Conservation (phyloP, 768 basidiomycete species). For the Tricholoma sp. region DNA sequence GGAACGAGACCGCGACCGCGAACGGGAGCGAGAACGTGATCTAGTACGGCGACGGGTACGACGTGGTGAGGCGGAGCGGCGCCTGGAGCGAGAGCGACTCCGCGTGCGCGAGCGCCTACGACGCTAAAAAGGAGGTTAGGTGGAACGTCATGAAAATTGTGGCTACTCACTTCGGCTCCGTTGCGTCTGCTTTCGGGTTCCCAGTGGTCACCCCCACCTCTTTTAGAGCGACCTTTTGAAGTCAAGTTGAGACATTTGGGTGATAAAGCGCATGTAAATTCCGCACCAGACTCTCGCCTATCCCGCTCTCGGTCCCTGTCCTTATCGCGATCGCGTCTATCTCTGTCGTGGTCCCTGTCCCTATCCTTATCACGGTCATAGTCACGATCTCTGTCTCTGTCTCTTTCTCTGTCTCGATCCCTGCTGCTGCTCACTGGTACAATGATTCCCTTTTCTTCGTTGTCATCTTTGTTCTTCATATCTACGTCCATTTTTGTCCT, state of each 20-base stretch:
- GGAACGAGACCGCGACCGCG: conserved; percentile 50
- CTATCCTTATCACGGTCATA: conserved; percentile 28
- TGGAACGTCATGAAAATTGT: conserved; percentile 1
- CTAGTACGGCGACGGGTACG: conserved; percentile 64
- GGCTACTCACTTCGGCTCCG: conserved; percentile 51
- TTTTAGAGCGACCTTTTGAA: conserved; percentile 32
- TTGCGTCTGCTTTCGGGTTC: conserved; percentile 69
- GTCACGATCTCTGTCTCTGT: conserved; percentile 38
- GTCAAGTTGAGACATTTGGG: background rate
- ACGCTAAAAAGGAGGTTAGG: conserved; percentile 34
- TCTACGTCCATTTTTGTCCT: conserved; percentile 63
- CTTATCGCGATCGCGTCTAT: conserved; percentile 38
- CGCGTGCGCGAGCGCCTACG: conserved; percentile 66
- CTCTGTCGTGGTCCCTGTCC: conserved; percentile 32
- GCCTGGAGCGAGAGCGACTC: conserved; percentile 63
- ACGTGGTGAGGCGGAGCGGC: conserved; percentile 62
- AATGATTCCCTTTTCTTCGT: conserved; percentile 53
- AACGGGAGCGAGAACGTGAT: conserved; percentile 41
- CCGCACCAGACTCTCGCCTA: conserved; percentile 56
- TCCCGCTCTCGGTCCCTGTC: conserved; percentile 44
- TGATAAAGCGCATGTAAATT: background rate
- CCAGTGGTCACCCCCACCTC: conserved; percentile 70
- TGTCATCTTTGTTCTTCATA: conserved; percentile 74
- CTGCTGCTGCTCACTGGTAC: conserved; percentile 34
- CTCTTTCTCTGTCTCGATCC: conserved; percentile 42